Evolutionary conservation across 306 rosid species (phyloP), one percentile per base, ranked within the genome.

Genomic region (Parietaria judaica): DNA sequence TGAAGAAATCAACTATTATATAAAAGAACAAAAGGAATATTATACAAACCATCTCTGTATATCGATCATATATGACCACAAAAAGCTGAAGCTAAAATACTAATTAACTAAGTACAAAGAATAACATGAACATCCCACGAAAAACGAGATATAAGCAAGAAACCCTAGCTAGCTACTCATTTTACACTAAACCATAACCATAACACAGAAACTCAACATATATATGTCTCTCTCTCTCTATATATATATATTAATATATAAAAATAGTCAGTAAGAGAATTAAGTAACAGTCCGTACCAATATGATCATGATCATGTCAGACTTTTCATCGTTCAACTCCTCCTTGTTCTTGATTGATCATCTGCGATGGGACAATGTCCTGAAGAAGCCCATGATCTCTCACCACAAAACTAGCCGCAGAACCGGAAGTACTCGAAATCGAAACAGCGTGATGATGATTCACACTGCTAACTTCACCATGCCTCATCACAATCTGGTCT

Each of bases 301-400:
- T 36, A 55, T 6, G 14, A 64, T 37, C 31, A 64, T n/a, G 35
- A 36, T 36, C 37, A 56, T 35, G 7, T 35, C 41, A 56, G n/a
- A 23, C 31, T 23, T n/a, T 7, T 36, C 60, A 41, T 41, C 45
- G 9, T 41, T 41, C 45, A 41, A 41, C 7, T 56, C 60, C 36
- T 66, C 67, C 34, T 68, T 67, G 51, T 79, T 70, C 67, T 36
- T 86, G 74, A 41, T 66, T 78, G 8, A 62, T 74, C 72, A 80
- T 83, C 83, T 79, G 87, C 8, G 74, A 54, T 14, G 96, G 92
- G 53, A 74, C 84, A 11, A 91, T 65, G 66, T 92, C 99, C 65
- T 92, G 83, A 48, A 92, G 90, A 70, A 92, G 96, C 7, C 99
- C 96, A 60, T 81, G 72, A 78, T 85, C 88, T 63, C 76, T 77